Percentiles rank a stretch among this genome's conserved stretches.
These are phyloP conservation scores for Trichoderma pleuroti DNA, from an alignment of 2,329 filamentous ascomycete species.

Conservation along the genomic window DNA sequence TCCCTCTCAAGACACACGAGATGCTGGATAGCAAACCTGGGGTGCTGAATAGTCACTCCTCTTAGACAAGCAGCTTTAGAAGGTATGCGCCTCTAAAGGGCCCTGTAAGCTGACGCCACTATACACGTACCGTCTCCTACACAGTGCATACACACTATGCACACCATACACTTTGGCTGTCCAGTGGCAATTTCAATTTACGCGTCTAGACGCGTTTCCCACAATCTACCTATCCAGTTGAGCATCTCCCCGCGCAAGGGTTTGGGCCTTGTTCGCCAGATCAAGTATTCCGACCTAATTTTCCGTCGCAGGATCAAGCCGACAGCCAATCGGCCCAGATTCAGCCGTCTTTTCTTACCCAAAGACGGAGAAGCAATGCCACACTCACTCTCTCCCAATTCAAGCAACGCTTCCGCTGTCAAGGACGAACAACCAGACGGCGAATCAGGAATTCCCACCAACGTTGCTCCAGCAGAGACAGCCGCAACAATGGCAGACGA, in stretches of 20 bases:
- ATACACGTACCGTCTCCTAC: not conserved
- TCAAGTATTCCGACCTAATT: not conserved
- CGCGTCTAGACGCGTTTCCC: conserved; percentile 17
- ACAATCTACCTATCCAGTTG: not conserved
- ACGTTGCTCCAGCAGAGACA: conserved; percentile 28
- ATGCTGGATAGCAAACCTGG: too few relatives aligned
- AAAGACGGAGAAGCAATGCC: conserved; percentile 37
- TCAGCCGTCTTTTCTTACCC: not conserved
- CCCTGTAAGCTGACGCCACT: not conserved
- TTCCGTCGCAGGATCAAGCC: not conserved
- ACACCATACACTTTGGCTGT: not conserved
- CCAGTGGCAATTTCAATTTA: conserved; percentile 16
- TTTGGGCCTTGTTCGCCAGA: not conserved
- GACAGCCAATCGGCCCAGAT: not conserved
- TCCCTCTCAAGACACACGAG: too few relatives aligned
- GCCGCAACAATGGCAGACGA: conserved; percentile 23
- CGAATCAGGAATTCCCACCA: conserved; percentile 28
- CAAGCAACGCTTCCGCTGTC: conserved; percentile 30
- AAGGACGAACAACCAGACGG: conserved; percentile 37
- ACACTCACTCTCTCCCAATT: conserved; percentile 37
- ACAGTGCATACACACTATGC: not conserved
- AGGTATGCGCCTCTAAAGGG: not conserved
- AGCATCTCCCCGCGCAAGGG: conserved; percentile 11
- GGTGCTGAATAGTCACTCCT: too few relatives aligned
- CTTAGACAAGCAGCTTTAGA: not conserved